Evolutionary conservation across 2,329 filamentous ascomycete species (phyloP), one percentile per base, ranked within the genome.

Genomic region (Fusarium sp.): DNA sequence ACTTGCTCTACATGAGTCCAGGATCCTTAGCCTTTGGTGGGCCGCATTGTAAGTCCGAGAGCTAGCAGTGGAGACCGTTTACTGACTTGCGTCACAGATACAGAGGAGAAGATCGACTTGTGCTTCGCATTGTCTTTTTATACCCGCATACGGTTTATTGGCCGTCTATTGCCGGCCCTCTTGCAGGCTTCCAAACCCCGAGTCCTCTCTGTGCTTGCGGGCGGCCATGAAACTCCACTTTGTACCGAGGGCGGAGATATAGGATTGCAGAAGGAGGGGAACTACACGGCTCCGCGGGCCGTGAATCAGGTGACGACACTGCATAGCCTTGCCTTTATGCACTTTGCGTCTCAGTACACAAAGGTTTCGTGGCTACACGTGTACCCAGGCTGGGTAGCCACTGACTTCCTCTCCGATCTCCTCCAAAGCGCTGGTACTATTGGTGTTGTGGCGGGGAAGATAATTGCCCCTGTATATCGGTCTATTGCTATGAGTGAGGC

Each of bases 241-340:
- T 53, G 28, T 19, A n/a, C 40, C 22, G 15, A 11, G 6, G 40
- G 13, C 17, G 22, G 39, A 4, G 50, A 47, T 20, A 46, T 47
- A 5, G 40, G 40, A 22, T 1, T 53, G 1, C 22, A 30, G 0
- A 20, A 20, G 3, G 30, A 26, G 2, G 14, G 10, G 3, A 47
- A 30, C 3, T 53, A 53, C 17, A 37, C 50, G 14, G 50, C 50
- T 1, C 20, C 50, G 9, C 30, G 30, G 2, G 50, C 50, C n/a
- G 50, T 47, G 6, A 53, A 53, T 37, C 50, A 53, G 10, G 50
- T 53, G 9, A 53, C 50, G 24, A 47, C 50, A 1, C 9, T 53
- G 30, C 50, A 53, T 14, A 53, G 50, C 24, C 50, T 53, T 19
- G 40, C 14, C 5, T 47, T 30, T 19, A 47, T 53, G 7, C 7